phyloP scores from a whole-genome alignment of 495 filamentous ascomycete genomes.

The Xylaria acuta region DNA sequence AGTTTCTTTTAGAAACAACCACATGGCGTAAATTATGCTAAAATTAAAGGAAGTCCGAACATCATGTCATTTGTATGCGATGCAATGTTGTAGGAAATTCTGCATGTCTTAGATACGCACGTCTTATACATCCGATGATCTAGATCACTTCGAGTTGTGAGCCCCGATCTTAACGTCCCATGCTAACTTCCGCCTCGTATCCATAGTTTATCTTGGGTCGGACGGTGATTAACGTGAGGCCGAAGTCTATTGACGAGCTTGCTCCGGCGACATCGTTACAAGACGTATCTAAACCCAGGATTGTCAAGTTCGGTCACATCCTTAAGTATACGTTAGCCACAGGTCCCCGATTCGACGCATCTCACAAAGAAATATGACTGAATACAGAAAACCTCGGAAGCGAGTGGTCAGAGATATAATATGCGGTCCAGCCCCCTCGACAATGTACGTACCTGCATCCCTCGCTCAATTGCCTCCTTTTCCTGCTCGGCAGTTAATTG shows the following conservation, averaged over 20 bases:
- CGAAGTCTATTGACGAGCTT: not conserved
- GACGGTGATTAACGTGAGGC: not conserved
- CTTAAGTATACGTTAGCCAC: slow-evolving; percentile 15
- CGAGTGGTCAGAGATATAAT: not conserved
- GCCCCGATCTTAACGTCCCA: not conserved
- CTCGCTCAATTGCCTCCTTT: slow-evolving; percentile 57
- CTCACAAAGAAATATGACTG: not conserved
- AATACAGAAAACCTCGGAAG: not conserved
- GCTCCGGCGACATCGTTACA: slow-evolving; percentile 35
- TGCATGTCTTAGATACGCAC: not conserved
- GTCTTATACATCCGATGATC: not conserved
- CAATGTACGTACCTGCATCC: slow-evolving; percentile 49
- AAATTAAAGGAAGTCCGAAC: not conserved
- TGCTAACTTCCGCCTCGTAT: not conserved
- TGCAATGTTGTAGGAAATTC: not conserved
- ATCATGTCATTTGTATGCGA: not conserved
- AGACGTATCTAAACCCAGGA: slow-evolving; percentile 59
- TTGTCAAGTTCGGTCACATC: slow-evolving; percentile 65
- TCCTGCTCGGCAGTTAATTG: slow-evolving; percentile 44
- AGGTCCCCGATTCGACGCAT: not conserved
- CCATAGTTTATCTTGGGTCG: not conserved
- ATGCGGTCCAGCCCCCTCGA: not conserved
- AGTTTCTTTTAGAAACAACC: not conserved
- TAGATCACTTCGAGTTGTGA: not conserved
- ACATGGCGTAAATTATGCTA: not conserved